These are phyloP conservation scores for Fraxinus sp. DNA, from an alignment of 305 asterid genomes.

Conservation along the genomic window DNA sequence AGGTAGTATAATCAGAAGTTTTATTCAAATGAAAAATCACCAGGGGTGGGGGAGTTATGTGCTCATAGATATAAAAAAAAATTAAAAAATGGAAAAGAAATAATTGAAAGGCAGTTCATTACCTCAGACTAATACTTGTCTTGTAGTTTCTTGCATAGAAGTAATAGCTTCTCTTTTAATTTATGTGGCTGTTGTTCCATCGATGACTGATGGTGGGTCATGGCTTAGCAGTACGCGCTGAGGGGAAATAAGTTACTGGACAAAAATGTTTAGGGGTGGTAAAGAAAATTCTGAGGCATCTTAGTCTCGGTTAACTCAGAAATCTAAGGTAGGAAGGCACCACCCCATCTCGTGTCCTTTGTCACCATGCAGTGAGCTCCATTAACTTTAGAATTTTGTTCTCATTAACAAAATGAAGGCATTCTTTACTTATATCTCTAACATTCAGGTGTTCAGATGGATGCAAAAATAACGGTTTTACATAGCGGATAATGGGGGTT, in stretches of 20 bases:
- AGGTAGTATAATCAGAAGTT: too few relatives aligned
- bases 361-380: background rate
- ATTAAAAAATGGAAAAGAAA: too few relatives aligned
- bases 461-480: slow-evolving; percentile 97
- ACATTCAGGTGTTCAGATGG: slow-evolving; percentile 85
- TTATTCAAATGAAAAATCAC: too few relatives aligned
- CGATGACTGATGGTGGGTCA: background rate
- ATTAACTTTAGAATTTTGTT: background rate
- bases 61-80: too few relatives aligned
- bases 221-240: background rate
- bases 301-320: background rate
- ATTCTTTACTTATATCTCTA: slow-evolving; percentile 17
- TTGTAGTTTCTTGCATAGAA: too few relatives aligned
- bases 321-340: background rate
- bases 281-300: slow-evolving; percentile 11
- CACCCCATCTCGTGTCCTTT: background rate
- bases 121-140: too few relatives aligned
- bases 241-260: background rate
- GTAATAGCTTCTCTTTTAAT: background rate
- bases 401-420: slow-evolving; percentile 2
- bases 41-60: too few relatives aligned
- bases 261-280: background rate
- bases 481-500: slow-evolving; percentile 81
- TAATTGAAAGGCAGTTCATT: too few relatives aligned
- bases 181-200: background rate